These are phyloP conservation scores for Adansonia digitata DNA, from an alignment of 345 rosid genomes.

Conservation along the genomic window DNA sequence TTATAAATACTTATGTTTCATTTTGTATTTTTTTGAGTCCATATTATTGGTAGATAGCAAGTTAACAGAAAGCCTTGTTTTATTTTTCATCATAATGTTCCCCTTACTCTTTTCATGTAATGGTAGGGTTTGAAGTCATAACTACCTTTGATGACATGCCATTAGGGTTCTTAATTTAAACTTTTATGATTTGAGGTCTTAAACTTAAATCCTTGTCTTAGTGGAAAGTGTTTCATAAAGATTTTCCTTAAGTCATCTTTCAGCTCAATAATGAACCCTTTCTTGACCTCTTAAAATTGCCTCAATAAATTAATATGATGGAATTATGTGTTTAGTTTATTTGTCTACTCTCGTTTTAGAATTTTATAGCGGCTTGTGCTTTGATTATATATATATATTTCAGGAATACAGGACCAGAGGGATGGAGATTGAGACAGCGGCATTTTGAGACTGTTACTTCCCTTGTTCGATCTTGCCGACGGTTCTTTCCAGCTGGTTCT, in stretches of 20 bases:
- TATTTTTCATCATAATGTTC: too few species aligned
- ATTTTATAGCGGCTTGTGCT: not conserved
- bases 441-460: conserved; percentile 85
- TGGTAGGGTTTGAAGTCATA: not conserved
- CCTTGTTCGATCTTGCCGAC: conserved; percentile 80
- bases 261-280: not conserved
- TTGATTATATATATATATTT: conserved; percentile 8
- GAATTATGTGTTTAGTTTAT: not conserved
- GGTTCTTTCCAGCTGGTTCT: conserved; percentile 82
- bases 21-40: not conserved
- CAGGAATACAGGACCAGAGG: conserved; percentile 97
- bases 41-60: not conserved
- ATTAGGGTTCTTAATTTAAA: not conserved
- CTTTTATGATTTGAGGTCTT: conserved; percentile 3
- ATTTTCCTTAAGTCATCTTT: not conserved
- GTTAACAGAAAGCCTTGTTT: not conserved
- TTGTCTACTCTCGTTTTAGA: not conserved
- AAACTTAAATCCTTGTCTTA: not conserved
- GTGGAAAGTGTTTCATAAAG: not conserved
- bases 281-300: too few species aligned
- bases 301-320: conserved; percentile 6
- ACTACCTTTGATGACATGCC: not conserved
- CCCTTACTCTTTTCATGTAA: not conserved
- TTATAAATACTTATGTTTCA: not conserved
- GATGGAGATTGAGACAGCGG: conserved; percentile 92